Evolutionary conservation across 768 basidiomycete species (phyloP), one percentile per base, ranked within the genome.

Genomic region (Gymnopilus junonius): DNA sequence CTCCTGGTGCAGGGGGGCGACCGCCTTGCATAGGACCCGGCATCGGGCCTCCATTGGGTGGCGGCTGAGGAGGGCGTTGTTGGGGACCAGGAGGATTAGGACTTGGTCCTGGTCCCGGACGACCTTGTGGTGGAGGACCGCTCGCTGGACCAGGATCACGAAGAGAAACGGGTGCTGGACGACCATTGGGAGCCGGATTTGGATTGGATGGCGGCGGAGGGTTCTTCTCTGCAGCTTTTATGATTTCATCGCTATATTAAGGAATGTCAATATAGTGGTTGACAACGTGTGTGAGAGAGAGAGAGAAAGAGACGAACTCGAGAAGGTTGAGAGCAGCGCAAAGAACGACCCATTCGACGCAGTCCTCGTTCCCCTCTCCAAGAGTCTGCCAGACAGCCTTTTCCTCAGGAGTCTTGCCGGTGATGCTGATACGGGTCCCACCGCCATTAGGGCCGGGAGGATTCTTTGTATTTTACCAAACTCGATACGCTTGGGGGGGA

Each of bases 401-500:
- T 80, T 99, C 97, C 70, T 99, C 97, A 21, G 95, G 91, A 0
- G 89, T 86, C 81, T 97, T 97, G 8, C 97, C 97, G 0, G 96
- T 98, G 76, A 99, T 98, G 69, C 95, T 95, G 72, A 99, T 98
- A 61, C 97, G 84, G 7, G 97, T 99, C 32, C 97, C 97, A 17
- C 96, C 95, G 21, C 93, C 93, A 63, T 91, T 94, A 25, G 94
- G 91, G 34, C 94, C 94, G 8, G 93, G 87, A 3, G 95, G 92
- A 73, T 98, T 99, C 85, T 99, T 98, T 97, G 94, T 66, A 99
- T 97, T 78, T 97, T 97, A 56, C 97, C 97, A 77, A 99, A 99
- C 79, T 99, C 97, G 75, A 99, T 95, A 55, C 97, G 91, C 76
- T 93, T n/a, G 7, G 97, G 97, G 25, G 97, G 97, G 69, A 99